A percentile compares a stretch with the other conserved stretches of the same genome.
These are phyloP conservation scores for Lycium ferocissimum DNA, from an alignment of 257 asterid species.

Conservation along the genomic window DNA sequence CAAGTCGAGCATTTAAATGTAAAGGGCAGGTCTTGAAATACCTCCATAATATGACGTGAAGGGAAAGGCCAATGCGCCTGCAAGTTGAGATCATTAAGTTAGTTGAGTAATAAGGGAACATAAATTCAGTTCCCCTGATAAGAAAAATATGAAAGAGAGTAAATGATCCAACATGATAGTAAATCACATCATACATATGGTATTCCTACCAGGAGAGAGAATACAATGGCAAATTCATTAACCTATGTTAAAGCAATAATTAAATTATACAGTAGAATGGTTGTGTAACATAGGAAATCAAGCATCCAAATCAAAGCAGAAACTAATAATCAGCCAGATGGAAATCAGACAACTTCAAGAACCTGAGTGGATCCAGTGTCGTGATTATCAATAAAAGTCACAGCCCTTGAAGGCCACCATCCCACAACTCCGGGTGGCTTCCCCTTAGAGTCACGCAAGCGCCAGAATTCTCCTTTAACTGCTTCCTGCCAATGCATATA, in stretches of 20 bases:
- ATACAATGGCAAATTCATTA: not conserved
- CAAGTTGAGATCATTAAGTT: conserved; percentile 31
- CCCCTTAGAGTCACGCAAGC: conserved; percentile 79
- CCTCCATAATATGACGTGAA: conserved; percentile 87
- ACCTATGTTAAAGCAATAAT: not conserved
- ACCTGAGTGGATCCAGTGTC: conserved; percentile 99
- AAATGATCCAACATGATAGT: not conserved
- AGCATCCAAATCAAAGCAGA: conserved; percentile 6
- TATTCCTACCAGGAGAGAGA: not conserved
- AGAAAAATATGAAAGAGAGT: conserved; percentile 13
- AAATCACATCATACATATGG: not conserved
- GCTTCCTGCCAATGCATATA: conserved; percentile 62
- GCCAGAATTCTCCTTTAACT: conserved; percentile 95
- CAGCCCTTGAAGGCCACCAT: conserved; percentile 97
- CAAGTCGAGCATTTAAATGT: conserved; percentile 1
- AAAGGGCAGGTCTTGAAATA: conserved; percentile 32
- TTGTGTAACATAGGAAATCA: not conserved
- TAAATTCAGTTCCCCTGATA: not conserved
- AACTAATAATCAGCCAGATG: not conserved
- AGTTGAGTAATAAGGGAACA: conserved; percentile 19
- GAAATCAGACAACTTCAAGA: not conserved
- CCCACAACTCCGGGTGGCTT: conserved; percentile 97
- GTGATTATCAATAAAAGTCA: conserved; percentile 91
- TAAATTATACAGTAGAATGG: not conserved
- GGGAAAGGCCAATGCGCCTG: conserved; percentile 99